Conservation (phyloP, 805 yeast species). For the Vanderwaltozyma polyspora region DNA sequence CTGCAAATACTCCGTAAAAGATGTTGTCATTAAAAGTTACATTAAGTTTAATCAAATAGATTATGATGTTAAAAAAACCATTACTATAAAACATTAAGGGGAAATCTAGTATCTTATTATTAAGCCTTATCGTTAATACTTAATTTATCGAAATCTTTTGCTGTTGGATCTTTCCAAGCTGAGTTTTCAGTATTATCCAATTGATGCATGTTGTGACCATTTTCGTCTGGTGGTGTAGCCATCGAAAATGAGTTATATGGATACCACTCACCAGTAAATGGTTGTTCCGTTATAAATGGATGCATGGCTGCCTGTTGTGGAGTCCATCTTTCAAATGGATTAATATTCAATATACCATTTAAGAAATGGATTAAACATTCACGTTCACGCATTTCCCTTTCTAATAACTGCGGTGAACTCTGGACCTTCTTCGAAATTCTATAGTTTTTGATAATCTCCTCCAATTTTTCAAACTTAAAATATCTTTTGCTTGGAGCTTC, state of each 20-base stretch:
- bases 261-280: slow-evolving; percentile 42
- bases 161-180: background rate
- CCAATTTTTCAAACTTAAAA: slow-evolving; percentile 52
- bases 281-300: slow-evolving; percentile 69
- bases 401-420: slow-evolving; percentile 32
- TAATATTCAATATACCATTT: slow-evolving; percentile 62
- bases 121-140: background rate
- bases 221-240: background rate
- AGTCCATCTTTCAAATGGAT: slow-evolving; percentile 92
- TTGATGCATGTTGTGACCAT: too few species aligned
- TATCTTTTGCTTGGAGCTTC: slow-evolving; percentile 83
- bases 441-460: slow-evolving; percentile 69
- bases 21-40: too few species aligned
- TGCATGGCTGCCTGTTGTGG: slow-evolving; percentile 92
- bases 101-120: too few species aligned
- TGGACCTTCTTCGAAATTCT: slow-evolving; percentile 49
- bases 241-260: slow-evolving; percentile 32
- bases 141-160: background rate
- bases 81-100: too few species aligned
- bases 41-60: too few species aligned
- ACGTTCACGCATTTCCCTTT: slow-evolving; percentile 65
- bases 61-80: too few species aligned
- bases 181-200: too few species aligned
- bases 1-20: too few species aligned
- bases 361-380: slow-evolving; percentile 66